These are phyloP conservation scores for Colletotrichum filicis DNA, from an alignment of 2,329 filamentous ascomycete genomes.

Conservation along the genomic window DNA sequence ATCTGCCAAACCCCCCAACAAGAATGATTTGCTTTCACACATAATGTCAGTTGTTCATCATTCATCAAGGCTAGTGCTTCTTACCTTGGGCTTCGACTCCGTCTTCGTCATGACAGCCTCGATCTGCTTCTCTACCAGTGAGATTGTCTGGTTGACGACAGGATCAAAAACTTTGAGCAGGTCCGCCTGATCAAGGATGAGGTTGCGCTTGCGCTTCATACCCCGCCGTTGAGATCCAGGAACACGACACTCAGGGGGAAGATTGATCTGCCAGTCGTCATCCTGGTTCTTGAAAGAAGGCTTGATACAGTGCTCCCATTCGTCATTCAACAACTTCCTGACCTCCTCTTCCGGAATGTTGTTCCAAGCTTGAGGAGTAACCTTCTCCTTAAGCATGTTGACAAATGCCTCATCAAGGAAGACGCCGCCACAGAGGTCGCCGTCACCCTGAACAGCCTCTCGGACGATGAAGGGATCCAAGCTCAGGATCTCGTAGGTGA, in stretches of 20 bases:
- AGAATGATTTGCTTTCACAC: conserved; percentile 47
- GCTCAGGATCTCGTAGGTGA: too few relatives aligned
- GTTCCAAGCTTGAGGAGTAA: not conserved
- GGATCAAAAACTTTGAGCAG: conserved; percentile 40
- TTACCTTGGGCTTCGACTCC: conserved; percentile 40
- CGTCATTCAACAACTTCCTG: conserved; percentile 24
- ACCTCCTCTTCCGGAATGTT: not conserved
- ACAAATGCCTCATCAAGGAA: too few relatives aligned
- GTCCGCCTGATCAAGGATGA: conserved; percentile 30
- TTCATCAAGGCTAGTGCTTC: not conserved
- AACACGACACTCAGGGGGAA: conserved; percentile 29
- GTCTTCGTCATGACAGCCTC: conserved; percentile 34
- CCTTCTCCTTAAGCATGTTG: too few relatives aligned
- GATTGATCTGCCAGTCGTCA: conserved; percentile 30
- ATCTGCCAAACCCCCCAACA: conserved; percentile 51
- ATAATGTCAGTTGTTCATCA: not conserved
- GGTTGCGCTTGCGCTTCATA: not conserved
- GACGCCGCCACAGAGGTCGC: too few relatives aligned
- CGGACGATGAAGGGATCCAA: too few relatives aligned
- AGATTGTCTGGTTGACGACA: conserved; percentile 34
- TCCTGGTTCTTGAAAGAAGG: conserved; percentile 33
- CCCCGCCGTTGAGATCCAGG: not conserved
- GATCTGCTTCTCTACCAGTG: conserved; percentile 41
- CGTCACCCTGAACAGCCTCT: too few relatives aligned
- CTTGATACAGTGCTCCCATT: conserved; percentile 44